Evolutionary conservation across 768 basidiomycete genomes (phyloP).

Genomic region (Suillus variegatus): DNA sequence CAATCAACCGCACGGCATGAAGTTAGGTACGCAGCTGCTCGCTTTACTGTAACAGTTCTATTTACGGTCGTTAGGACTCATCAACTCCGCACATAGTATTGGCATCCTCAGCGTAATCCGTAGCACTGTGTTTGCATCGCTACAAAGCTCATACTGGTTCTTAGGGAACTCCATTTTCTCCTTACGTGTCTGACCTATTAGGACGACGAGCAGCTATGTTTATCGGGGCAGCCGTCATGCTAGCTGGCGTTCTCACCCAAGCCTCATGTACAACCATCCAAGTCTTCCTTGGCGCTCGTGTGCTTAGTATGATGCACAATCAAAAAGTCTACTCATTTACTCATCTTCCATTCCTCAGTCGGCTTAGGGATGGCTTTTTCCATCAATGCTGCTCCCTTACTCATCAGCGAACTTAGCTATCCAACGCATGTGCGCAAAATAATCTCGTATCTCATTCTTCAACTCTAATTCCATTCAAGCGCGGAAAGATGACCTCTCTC

Average conservation of each 20-base stretch:
- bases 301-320: slow-evolving; percentile 28
- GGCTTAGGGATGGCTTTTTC: slow-evolving; percentile 66
- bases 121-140: background rate
- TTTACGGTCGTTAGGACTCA: slow-evolving; percentile 43
- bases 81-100: slow-evolving; percentile 66
- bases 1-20: slow-evolving; percentile 49
- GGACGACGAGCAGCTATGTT: slow-evolving; percentile 63
- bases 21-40: slow-evolving; percentile 40
- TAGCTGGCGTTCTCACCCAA: slow-evolving; percentile 62
- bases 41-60: background rate
- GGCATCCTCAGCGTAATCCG: slow-evolving; percentile 49
- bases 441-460: background rate
- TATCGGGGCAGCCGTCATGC: slow-evolving; percentile 63
- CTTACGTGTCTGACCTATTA: slow-evolving; percentile 57
- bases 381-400: slow-evolving; percentile 60
- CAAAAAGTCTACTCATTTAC: background rate
- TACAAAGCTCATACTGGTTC: background rate
- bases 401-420: slow-evolving; percentile 68
- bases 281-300: slow-evolving; percentile 59
- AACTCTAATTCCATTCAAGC: slow-evolving; percentile 23
- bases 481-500: slow-evolving; percentile 59
- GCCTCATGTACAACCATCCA: slow-evolving; percentile 44
- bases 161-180: slow-evolving; percentile 65
- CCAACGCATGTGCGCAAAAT: slow-evolving; percentile 59
- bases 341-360: slow-evolving; percentile 37